Evolutionary conservation across 75 land plant species (phyloP), one percentile per base, ranked within the genome.

Genomic region (Azolla pinnata): DNA sequence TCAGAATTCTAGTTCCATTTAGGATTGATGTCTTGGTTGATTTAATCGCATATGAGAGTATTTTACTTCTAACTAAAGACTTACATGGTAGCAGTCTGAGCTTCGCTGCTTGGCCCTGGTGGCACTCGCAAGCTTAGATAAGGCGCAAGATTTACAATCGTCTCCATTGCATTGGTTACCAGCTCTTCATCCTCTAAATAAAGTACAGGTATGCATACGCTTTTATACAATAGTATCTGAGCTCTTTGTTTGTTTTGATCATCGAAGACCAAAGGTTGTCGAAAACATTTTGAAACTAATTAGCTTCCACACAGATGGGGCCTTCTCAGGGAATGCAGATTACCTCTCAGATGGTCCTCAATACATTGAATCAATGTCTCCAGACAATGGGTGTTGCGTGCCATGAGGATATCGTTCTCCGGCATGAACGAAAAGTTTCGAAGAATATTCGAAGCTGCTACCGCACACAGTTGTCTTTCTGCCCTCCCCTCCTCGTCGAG

Each of bases 381-480:
- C 67, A 95, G 56, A 44, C 96, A 89, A 67, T 90, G 85, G 21
- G 85, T 78, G 74, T 89, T 83, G 30, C 82, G 96, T 9, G 88
- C 96, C 85, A 95, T 89, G 27, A 74, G 60, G 18, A 61, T 20
- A 66, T 95, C 99, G 74, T 95, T 95, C 1, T 95, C 99, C 19
- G 96, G 85, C 96, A 95, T 95, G 70, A 95, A 95, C 16, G 99
- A 95, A 64, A 95, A 86, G 63, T 95, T 95, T 10, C 99, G 83
- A 20, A 95, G 49, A 14, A 95, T 81, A 78, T 95, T 95, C 52
- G 99, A 95, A 40, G 90, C 99, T 52, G 91, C 87, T 61, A 95
- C 81, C 54, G 96, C 99, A 78, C 87, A 83, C 26, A 72, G 84
- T 47, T 95, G 96, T 45, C 79, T 83, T 51, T 89, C 96, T 40